Percentiles rank a stretch among this genome's conserved stretches.
These are phyloP conservation scores for Rhodomyrtus psidioides DNA, from an alignment of 441 rosid genomes.

Conservation along the genomic window DNA sequence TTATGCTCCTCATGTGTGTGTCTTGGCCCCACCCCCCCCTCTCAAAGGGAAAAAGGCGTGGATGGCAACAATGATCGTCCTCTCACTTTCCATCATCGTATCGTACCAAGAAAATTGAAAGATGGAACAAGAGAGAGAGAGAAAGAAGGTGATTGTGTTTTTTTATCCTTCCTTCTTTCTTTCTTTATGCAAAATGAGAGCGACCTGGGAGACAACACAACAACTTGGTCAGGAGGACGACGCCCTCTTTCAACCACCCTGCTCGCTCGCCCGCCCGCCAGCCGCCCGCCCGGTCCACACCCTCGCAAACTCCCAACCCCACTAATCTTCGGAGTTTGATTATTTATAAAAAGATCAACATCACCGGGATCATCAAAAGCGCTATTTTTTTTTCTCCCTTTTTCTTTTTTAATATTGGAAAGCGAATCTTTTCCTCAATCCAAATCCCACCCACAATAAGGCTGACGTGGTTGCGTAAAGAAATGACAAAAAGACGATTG, in stretches of 20 bases:
- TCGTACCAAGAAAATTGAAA: neutral
- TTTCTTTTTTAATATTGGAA: constrained; percentile 13
- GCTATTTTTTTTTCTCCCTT: neutral
- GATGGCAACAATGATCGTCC: neutral
- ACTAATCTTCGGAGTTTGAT: neutral
- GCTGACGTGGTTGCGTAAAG: neutral
- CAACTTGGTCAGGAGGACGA: neutral
- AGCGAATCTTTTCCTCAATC: neutral
- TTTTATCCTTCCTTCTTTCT: no score
- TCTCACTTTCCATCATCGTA: neutral
- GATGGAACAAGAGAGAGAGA: neutral
- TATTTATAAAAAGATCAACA: neutral
- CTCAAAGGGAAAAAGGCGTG: neutral
- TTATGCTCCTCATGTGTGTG: neutral
- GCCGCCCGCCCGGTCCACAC: neutral
- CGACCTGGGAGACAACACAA: neutral
- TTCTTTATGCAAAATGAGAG: neutral
- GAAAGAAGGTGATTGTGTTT: neutral
- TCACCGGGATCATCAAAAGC: neutral
- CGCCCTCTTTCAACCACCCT: neutral
- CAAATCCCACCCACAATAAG: neutral
- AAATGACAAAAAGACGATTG: neutral
- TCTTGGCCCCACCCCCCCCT: no score
- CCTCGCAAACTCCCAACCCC: neutral
- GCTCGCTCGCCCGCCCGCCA: no score